A percentile compares a stretch with the other conserved stretches of the same genome.
Evolutionary conservation across 805 yeast species (phyloP).

Genomic region (Metschnikowia santaceciliae): DNA sequence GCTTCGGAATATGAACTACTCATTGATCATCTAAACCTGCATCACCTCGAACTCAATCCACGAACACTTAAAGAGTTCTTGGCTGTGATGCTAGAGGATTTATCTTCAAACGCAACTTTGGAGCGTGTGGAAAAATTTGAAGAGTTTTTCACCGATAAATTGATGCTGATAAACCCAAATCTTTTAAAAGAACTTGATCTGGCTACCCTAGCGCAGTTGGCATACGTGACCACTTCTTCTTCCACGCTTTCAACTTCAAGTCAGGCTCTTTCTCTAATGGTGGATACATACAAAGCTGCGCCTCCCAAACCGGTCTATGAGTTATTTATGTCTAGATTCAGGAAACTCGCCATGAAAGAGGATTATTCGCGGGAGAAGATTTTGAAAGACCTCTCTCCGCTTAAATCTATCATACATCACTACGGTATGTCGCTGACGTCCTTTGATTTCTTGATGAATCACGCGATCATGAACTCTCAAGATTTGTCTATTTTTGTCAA

Average conservation of each 20-base stretch:
- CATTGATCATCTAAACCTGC: constrained; percentile 11
- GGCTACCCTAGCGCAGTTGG: constrained; percentile 22
- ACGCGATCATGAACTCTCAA: constrained; percentile 18
- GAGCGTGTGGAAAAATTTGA: constrained; percentile 12
- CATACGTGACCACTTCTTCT: constrained; percentile 18
- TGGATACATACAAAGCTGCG: constrained; percentile 12
- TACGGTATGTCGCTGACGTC: constrained; percentile 15
- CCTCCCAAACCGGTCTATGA: constrained; percentile 25
- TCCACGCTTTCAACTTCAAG: constrained; percentile 12
- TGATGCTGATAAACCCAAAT: constrained; percentile 14
- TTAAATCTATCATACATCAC: constrained; percentile 30
- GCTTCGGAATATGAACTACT: constrained; percentile 12
- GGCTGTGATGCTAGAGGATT: constrained; percentile 12
- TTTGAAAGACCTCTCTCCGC: constrained; percentile 20
- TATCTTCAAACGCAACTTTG: constrained; percentile 12
- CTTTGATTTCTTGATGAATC: constrained; percentile 21
- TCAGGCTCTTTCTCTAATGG: constrained; percentile 14
- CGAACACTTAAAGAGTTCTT: constrained; percentile 14
- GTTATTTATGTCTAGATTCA: constrained; percentile 17
- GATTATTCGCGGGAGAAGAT: constrained; percentile 11
- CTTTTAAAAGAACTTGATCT: constrained; percentile 17
- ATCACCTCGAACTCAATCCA: constrained; percentile 12
- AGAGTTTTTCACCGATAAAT: constrained; percentile 4
- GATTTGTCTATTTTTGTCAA: constrained; percentile 29
- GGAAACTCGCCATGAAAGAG: constrained; percentile 5